Conservation (phyloP, 192 early-diverging fungal species). For the Lobosporangium transversale region DNA sequence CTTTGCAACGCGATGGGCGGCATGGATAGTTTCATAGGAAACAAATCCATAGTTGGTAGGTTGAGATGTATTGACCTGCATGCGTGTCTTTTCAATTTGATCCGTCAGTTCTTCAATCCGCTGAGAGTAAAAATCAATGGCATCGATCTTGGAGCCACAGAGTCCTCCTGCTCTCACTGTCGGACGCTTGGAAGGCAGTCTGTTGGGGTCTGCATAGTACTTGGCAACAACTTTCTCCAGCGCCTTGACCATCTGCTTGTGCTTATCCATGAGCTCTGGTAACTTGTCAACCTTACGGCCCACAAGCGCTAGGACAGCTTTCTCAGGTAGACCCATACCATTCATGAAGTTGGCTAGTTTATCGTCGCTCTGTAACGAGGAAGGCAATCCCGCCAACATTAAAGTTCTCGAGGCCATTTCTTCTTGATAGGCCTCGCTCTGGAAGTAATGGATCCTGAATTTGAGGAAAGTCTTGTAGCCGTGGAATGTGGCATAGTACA, state of each 20-base stretch:
- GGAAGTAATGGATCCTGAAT: constrained; percentile 65
- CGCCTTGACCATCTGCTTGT: constrained; percentile 68
- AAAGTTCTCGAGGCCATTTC: constrained; percentile 74
- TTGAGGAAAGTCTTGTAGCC: constrained; percentile 63
- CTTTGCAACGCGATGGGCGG: constrained; percentile 58
- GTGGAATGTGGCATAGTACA: constrained; percentile 63
- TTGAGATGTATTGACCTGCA: constrained; percentile 57
- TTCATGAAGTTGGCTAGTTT: constrained; percentile 62
- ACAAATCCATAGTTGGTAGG: constrained; percentile 78
- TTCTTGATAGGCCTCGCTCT: constrained; percentile 67
- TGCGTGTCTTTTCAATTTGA: constrained; percentile 62
- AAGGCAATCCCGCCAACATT: constrained; percentile 71
- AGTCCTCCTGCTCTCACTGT: constrained; percentile 46
- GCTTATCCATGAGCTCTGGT: constrained; percentile 71
- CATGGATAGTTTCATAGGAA: constrained; percentile 66
- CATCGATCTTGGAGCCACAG: constrained; percentile 66
- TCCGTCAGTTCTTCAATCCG: constrained; percentile 66
- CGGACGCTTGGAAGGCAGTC: constrained; percentile 51
- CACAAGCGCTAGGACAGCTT: constrained; percentile 67
- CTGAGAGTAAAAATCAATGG: constrained; percentile 75
- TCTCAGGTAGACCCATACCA: constrained; percentile 51
- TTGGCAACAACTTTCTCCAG: constrained; percentile 72
- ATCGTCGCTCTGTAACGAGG: constrained; percentile 64
- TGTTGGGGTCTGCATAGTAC: constrained; percentile 60
- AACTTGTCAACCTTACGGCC: constrained; percentile 72